phyloP scores from a whole-genome alignment of 192 early-diverging fungal species.

The Gonapodya sp. region DNA sequence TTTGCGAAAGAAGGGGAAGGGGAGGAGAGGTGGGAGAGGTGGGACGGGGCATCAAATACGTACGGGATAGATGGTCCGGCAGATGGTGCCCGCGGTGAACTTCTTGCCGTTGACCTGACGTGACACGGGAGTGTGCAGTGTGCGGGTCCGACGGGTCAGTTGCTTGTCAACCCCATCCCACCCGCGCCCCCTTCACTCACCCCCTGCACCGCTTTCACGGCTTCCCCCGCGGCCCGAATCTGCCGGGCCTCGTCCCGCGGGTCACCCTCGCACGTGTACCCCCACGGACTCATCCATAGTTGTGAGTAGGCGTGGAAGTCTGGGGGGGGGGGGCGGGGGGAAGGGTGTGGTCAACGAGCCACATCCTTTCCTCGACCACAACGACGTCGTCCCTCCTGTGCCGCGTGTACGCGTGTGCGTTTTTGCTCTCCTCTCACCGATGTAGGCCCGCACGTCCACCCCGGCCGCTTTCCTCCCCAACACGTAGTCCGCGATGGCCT shows the following conservation, averaged over 20 bases:
- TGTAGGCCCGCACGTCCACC: not conserved
- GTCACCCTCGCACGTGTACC: constrained; percentile 36
- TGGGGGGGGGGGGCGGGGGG: constrained; percentile 11
- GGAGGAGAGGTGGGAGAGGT: not conserved
- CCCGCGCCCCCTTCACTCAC: constrained; percentile 41
- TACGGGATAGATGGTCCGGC: constrained; percentile 47
- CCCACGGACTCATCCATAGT: constrained; percentile 52
- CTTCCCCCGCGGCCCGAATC: constrained; percentile 29
- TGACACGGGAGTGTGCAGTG: not conserved
- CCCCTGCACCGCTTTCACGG: constrained; percentile 39
- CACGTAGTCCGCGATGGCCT: constrained; percentile 42
- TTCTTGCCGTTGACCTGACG: constrained; percentile 23
- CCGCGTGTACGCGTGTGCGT: not conserved
- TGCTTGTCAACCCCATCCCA: constrained; percentile 2
- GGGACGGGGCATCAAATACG: constrained; percentile 14
- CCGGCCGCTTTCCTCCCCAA: not conserved
- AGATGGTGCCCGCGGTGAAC: constrained; percentile 46
- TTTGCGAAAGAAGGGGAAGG: not conserved
- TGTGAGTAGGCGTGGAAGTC: constrained; percentile 51
- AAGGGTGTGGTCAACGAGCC: not conserved
- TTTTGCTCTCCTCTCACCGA: not conserved
- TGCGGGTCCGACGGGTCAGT: not conserved
- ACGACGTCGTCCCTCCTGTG: too few relatives aligned
- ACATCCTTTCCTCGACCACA: too few relatives aligned
- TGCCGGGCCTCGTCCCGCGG: constrained; percentile 33